Percentiles rank a stretch among this genome's conserved stretches.
These are phyloP conservation scores for Fusarium abutilonis DNA, from an alignment of 2,329 filamentous ascomycete genomes.

Conservation along the genomic window DNA sequence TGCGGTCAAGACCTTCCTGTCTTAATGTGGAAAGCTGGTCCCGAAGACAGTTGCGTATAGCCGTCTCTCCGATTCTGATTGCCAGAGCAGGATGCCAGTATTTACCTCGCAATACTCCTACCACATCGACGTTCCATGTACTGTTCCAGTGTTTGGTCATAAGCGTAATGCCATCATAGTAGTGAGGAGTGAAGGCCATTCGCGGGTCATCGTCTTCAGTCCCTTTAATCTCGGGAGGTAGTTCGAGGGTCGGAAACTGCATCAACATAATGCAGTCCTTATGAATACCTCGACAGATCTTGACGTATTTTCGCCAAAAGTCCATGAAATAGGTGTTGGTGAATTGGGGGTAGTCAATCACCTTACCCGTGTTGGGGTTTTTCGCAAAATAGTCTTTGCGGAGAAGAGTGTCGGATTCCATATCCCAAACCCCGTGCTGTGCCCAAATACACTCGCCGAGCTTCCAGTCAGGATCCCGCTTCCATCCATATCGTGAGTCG, in stretches of 20 bases:
- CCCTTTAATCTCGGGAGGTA: slow-evolving; percentile 87
- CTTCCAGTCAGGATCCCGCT: slow-evolving; percentile 86
- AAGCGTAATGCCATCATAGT: slow-evolving; percentile 94
- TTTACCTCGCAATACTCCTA: slow-evolving; percentile 87
- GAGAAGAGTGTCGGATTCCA: slow-evolving; percentile 76
- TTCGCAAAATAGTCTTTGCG: slow-evolving; percentile 89
- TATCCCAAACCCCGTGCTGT: slow-evolving; percentile 96
- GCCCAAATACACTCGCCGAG: slow-evolving; percentile 97
- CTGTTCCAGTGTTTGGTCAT: slow-evolving; percentile 99
- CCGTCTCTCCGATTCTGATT: slow-evolving; percentile 90
- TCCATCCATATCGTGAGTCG: slow-evolving; percentile 90
- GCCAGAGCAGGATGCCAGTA: slow-evolving; percentile 92
- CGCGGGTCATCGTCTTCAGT: slow-evolving; percentile 88
- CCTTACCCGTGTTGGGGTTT: slow-evolving; percentile 76
- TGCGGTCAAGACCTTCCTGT: slow-evolving; percentile 86
- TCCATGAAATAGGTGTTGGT: slow-evolving; percentile 93
- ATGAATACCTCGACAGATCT: slow-evolving; percentile 79
- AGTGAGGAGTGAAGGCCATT: slow-evolving; percentile 94
- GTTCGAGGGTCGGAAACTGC: slow-evolving; percentile 90
- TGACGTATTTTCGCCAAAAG: slow-evolving; percentile 79
- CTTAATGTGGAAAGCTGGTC: slow-evolving; percentile 86
- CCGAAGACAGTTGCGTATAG: slow-evolving; percentile 91
- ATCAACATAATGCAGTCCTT: slow-evolving; percentile 86
- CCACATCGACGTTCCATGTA: slow-evolving; percentile 94
- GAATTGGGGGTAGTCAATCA: slow-evolving; percentile 83